A percentile compares a stretch with the other conserved stretches of the same genome.
Evolutionary conservation across 2,329 filamentous ascomycete species (phyloP).

Genomic region (Dactylellina drechsleri): DNA sequence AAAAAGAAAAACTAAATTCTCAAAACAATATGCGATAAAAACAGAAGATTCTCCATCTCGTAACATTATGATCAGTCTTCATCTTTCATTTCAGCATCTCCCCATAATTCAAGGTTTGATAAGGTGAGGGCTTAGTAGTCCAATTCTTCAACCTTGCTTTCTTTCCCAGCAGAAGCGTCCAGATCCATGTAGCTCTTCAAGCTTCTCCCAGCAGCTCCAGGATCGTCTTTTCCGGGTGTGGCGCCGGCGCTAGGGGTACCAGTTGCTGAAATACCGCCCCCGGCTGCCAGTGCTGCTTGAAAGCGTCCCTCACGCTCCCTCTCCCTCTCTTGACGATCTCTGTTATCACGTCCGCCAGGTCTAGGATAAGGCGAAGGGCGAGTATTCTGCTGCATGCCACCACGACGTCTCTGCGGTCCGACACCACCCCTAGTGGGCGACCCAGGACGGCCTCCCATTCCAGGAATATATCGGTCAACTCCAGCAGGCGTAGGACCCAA

Average conservation of each 20-base stretch:
- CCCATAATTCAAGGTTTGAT: too few relatives aligned
- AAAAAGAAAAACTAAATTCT: conserved; percentile 11
- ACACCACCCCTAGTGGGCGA: conserved; percentile 52
- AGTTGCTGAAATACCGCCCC: conserved; percentile 72
- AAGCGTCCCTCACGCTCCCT: conserved; percentile 66
- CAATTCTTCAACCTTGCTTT: conserved; percentile 75
- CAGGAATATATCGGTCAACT: conserved; percentile 57
- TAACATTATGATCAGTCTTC: conserved; percentile 17
- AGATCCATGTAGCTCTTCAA: conserved; percentile 98
- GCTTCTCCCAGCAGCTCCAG: conserved; percentile 86
- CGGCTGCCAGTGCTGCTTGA: conserved; percentile 64
- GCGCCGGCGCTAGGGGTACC: conserved; percentile 78
- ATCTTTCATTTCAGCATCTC: too few relatives aligned
- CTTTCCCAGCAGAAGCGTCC: conserved; percentile 80
- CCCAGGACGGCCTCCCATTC: conserved; percentile 53
- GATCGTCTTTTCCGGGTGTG: conserved; percentile 82
- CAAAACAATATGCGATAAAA: conserved; percentile 3
- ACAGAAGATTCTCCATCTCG: background rate
- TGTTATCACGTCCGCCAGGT: conserved; percentile 41
- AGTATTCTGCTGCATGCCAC: conserved; percentile 45
- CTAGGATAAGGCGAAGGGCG: conserved; percentile 50
- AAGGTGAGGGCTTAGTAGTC: conserved; percentile 74
- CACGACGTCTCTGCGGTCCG: conserved; percentile 49
- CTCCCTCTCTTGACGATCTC: conserved; percentile 54
- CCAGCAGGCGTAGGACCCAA: conserved; percentile 57